These are phyloP conservation scores for Scheffersomyces lignosus DNA, from an alignment of 805 yeast species.

Conservation along the genomic window DNA sequence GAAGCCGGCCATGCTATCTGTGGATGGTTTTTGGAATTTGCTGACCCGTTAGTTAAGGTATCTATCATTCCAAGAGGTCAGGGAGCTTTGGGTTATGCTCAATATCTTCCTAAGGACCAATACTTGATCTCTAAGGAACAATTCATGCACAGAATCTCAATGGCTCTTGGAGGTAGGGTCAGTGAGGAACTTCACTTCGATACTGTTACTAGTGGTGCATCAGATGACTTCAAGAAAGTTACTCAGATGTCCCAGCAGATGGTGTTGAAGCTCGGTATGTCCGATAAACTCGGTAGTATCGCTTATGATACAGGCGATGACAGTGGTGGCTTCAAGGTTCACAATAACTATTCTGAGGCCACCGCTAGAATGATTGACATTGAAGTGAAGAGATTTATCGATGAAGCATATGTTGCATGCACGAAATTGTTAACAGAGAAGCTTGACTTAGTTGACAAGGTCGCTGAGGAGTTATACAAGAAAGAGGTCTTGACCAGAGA, in stretches of 20 bases:
- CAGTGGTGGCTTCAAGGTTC: constrained; percentile 44
- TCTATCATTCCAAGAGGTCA: constrained; percentile 93
- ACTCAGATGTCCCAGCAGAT: constrained; percentile 86
- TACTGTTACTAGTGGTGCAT: constrained; percentile 88
- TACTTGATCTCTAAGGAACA: constrained; percentile 76
- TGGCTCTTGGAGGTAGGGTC: constrained; percentile 92
- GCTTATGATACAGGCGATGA: constrained; percentile 51
- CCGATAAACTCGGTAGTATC: constrained; percentile 71
- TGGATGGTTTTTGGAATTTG: constrained; percentile 87
- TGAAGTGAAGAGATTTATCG: constrained; percentile 67
- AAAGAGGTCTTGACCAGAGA: constrained; percentile 82
- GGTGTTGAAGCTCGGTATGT: constrained; percentile 89
- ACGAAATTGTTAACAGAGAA: constrained; percentile 56
- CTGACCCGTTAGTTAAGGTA: constrained; percentile 91
- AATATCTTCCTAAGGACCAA: constrained; percentile 87
- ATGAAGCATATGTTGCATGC: constrained; percentile 65
- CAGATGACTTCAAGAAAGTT: constrained; percentile 89
- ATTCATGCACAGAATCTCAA: constrained; percentile 81
- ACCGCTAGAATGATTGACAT: constrained; percentile 67
- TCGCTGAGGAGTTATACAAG: constrained; percentile 68
- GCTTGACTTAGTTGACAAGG: constrained; percentile 56
- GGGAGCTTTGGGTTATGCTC: constrained; percentile 96
- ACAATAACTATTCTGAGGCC: constrained; percentile 68
- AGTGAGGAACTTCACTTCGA: constrained; percentile 87
- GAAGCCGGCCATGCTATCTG: constrained; percentile 97